Base-by-base conservation (phyloP, 768 basidiomycete species). In the Dioszegia aurantiaca region DNA sequence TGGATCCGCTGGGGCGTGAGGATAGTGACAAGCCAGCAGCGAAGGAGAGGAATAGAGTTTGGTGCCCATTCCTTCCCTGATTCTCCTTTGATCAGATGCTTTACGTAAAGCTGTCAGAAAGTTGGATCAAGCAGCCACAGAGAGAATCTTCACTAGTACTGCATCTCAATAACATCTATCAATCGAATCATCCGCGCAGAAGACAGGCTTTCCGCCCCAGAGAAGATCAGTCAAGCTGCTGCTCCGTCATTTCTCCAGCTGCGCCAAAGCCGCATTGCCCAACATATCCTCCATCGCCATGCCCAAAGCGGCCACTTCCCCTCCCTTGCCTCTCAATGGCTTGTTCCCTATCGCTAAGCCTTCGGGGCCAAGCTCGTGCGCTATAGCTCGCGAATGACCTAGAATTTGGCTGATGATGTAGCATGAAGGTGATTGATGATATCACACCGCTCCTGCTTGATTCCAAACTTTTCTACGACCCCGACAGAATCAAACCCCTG, bases 301-400 rank as follows among this genome's bases (percentile, higher is more conserved):
- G 75, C 72, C 73, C 26, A 73, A 74, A 66, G 64, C 72, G 30
- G 53, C 69, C 12, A 56, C 53, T 16, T 45, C 59, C 31, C 68
- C 70, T 12, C 48, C 63, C 3, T 54, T 75, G 11, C 78, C 78
- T 1, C 64, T 79, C 28, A 69, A 74, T 55, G 78, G 77, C 17
- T 79, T 98, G 21, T 93, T 99, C 75, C 94, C 86, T 1, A 78
- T 99, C 39, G 81, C 83, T 49, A 99, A 99, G 76, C 95, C 95
- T 1, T 88, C 90, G 0, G 94, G 94, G 1, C 87, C 88, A 24
- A 87, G 89, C 1, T 93, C 90, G 70, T 73, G 27, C 60, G 74
- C 62, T n/a, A 0, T 12, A 24, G 10, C 21, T 55, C 36, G 24
- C 9, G 14, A 16, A 17, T n/a, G 9, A 2, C 23, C n/a, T 6